These are phyloP conservation scores for Acmispon strigosus DNA, from an alignment of 306 rosid genomes.

Conservation along the genomic window DNA sequence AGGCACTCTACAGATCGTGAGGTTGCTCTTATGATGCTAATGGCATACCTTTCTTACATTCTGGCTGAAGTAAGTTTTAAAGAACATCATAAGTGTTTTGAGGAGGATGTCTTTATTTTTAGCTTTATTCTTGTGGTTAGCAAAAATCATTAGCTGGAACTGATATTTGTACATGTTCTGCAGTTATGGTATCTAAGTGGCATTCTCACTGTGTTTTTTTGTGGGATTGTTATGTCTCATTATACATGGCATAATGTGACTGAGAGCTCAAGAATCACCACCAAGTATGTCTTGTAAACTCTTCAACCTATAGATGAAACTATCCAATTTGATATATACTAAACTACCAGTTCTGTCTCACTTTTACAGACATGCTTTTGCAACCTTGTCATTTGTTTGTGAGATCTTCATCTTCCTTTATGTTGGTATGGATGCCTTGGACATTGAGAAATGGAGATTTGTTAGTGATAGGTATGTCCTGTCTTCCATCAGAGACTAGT, in stretches of 20 bases:
- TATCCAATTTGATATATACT: neutral
- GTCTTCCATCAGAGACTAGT: neutral
- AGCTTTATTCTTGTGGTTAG: neutral
- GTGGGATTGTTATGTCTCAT: slow-evolving; percentile 98
- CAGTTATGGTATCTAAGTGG: slow-evolving; percentile 89
- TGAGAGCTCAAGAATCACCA: slow-evolving; percentile 87
- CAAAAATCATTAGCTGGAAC: neutral
- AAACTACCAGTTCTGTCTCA: neutral
- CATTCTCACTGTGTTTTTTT: slow-evolving; percentile 96
- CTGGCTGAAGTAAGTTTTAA: slow-evolving; percentile 82
- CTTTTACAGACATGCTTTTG: slow-evolving; percentile 78
- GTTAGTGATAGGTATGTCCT: slow-evolving; percentile 80
- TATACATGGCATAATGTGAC: slow-evolving; percentile 99
- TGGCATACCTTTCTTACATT: slow-evolving; percentile 97
- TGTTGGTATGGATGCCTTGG: slow-evolving; percentile 99
- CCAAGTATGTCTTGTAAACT: slow-evolving; percentile 54
- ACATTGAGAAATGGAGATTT: slow-evolving; percentile 93
- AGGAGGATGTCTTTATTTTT: neutral
- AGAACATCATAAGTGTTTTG: neutral
- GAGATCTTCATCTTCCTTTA: slow-evolving; percentile 92
- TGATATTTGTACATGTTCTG: slow-evolving; percentile 29
- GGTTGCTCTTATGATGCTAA: slow-evolving; percentile 96
- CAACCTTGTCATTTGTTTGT: slow-evolving; percentile 84
- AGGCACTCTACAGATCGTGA: slow-evolving; percentile 99
- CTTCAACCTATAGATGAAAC: slow-evolving; percentile 7